Conservation (phyloP, 2,329 filamentous ascomycete genomes). For the Hypoxylon sp. region DNA sequence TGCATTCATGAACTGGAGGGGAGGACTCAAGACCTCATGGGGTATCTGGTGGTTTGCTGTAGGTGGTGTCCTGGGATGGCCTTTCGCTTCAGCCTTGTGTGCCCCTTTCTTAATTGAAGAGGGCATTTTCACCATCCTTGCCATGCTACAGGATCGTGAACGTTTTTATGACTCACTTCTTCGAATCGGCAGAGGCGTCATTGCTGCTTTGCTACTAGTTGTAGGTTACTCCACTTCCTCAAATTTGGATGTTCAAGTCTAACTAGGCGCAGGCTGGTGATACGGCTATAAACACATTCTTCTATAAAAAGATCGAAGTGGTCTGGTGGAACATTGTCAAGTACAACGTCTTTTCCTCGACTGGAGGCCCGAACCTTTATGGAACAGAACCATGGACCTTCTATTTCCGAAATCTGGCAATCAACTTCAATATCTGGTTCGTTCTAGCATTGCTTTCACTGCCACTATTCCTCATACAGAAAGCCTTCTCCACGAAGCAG, state of each 20-base stretch:
- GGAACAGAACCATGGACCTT: slow-evolving; percentile 98
- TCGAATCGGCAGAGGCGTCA: slow-evolving; percentile 76
- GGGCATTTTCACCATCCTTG: slow-evolving; percentile 68
- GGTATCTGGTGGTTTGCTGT: slow-evolving; percentile 93
- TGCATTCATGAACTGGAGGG: slow-evolving; percentile 91
- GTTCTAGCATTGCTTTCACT: slow-evolving; percentile 80
- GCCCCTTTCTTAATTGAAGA: slow-evolving; percentile 88
- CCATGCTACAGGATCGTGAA: slow-evolving; percentile 68
- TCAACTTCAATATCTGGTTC: slow-evolving; percentile 98
- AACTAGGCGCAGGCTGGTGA: slow-evolving; percentile 72
- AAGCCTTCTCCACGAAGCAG: slow-evolving; percentile 72
- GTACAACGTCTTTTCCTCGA: slow-evolving; percentile 92
- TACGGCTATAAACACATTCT: slow-evolving; percentile 81
- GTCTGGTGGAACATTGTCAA: slow-evolving; percentile 94
- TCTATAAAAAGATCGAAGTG: slow-evolving; percentile 83
- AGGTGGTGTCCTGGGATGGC: slow-evolving; percentile 91
- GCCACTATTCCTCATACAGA: slow-evolving; percentile 82
- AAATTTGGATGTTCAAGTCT: slow-evolving; percentile 17
- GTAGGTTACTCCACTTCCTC: slow-evolving; percentile 63
- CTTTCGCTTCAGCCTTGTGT: slow-evolving; percentile 87
- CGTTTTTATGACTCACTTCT: slow-evolving; percentile 71
- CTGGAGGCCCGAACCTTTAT: slow-evolving; percentile 90
- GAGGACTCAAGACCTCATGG: slow-evolving; percentile 81
- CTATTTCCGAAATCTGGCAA: slow-evolving; percentile 88
- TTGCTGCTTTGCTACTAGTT: slow-evolving; percentile 77